phyloP scores from a whole-genome alignment of 2,329 filamentous ascomycete genomes.

The Colletotrichum truncatum region DNA sequence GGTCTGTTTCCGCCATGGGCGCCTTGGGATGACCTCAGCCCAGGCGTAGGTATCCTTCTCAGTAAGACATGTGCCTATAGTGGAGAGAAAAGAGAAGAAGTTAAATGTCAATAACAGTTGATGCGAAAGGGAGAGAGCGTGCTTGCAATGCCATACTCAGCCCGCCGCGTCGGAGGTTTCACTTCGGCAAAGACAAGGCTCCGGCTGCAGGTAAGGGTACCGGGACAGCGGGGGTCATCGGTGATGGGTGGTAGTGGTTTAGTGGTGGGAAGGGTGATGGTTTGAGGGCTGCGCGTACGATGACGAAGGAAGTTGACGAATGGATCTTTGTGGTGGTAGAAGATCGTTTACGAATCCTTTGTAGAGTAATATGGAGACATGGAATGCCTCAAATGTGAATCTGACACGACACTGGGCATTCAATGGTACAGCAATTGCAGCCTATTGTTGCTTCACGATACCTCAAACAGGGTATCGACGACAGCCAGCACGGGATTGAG shows the following conservation, averaged over 20 bases:
- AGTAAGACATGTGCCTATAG: neutral
- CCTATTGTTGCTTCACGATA: neutral
- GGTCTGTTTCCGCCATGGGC: neutral
- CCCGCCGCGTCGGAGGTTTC: conserved; percentile 27
- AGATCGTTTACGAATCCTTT: conserved; percentile 7
- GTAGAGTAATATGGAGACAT: neutral
- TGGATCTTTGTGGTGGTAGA: neutral
- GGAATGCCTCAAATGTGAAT: neutral
- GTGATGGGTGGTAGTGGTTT: conserved; percentile 4
- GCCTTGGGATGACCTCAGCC: conserved; percentile 7
- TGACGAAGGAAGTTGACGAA: conserved; percentile 11
- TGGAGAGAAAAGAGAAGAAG: neutral
- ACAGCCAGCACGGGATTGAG: neutral
- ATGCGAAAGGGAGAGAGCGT: neutral
- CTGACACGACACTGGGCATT: neutral
- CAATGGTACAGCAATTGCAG: neutral
- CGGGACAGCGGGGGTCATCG: conserved; percentile 19
- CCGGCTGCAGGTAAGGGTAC: conserved; percentile 23
- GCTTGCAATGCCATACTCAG: neutral
- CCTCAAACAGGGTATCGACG: neutral
- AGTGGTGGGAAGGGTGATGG: neutral
- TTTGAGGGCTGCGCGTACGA: conserved; percentile 9
- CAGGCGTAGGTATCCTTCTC: neutral
- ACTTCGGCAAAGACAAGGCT: conserved; percentile 28
- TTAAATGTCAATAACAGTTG: neutral